Percentiles rank a stretch among this genome's conserved stretches.
phyloP scores from a whole-genome alignment of 1,284 basidiomycete genomes.

The Pholiota adiposa region DNA sequence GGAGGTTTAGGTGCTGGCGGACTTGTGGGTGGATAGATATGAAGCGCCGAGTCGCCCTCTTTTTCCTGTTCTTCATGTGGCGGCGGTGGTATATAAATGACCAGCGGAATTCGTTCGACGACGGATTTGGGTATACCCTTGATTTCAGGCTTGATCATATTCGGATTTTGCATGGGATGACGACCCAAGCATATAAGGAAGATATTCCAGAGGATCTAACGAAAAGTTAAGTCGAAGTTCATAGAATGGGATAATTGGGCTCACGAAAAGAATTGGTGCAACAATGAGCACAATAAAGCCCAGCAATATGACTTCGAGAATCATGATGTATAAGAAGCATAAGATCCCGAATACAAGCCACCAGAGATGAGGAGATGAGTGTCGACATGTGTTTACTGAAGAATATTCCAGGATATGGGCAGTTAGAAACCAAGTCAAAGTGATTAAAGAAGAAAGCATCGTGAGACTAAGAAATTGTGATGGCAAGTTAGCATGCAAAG shows the following conservation, averaged over 20 bases:
- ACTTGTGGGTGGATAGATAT: conserved; percentile 63
- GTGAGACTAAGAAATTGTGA: conserved; percentile 42
- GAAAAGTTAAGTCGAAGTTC: conserved; percentile 13
- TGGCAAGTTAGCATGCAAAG: neutral
- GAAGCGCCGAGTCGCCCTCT: conserved; percentile 36
- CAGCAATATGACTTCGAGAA: conserved; percentile 72
- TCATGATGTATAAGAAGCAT: conserved; percentile 77
- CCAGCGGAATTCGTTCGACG: conserved; percentile 79
- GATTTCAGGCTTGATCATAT: conserved; percentile 74
- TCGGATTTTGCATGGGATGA: conserved; percentile 73
- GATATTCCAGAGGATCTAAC: conserved; percentile 75
- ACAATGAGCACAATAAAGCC: conserved; percentile 77
- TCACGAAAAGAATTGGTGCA: conserved; percentile 75
- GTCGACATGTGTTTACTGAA: conserved; percentile 69
- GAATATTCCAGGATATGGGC: conserved; percentile 80
- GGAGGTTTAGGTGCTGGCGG: conserved; percentile 6
- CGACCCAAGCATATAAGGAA: conserved; percentile 75
- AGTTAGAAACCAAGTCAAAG: conserved; percentile 78
- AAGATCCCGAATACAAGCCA: conserved; percentile 80
- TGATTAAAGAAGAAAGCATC: conserved; percentile 66
- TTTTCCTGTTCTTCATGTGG: conserved; percentile 47
- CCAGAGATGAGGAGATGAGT: conserved; percentile 77
- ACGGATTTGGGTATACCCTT: conserved; percentile 69
- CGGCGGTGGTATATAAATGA: conserved; percentile 80
- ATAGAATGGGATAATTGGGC: conserved; percentile 30